A percentile compares a stretch with the other conserved stretches of the same genome.
Conservation (phyloP, 169 alveolate genomes). For the Cystoisospora suis region DNA sequence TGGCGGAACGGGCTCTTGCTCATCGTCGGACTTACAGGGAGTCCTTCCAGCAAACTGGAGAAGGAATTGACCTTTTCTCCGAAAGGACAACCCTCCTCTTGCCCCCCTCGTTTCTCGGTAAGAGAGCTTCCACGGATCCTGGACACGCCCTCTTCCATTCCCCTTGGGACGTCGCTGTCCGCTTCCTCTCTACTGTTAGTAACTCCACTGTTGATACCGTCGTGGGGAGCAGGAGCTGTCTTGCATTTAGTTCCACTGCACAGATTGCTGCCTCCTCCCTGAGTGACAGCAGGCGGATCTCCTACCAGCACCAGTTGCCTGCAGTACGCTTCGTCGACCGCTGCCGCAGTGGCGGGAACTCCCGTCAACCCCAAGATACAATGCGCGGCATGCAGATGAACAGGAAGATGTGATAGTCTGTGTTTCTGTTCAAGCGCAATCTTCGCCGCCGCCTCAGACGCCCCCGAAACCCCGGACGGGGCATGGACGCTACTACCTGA, state of each 20-base stretch:
- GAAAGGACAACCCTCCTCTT: neutral
- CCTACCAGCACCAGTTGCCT: constrained; percentile 23
- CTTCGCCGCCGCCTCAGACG: neutral
- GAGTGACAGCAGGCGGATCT: neutral
- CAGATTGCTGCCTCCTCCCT: too few species aligned
- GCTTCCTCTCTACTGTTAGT: too few species aligned
- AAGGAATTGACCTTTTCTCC: too few species aligned
- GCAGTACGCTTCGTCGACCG: constrained; percentile 43
- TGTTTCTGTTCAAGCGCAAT: neutral
- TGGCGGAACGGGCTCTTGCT: too few species aligned
- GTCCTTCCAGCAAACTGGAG: too few species aligned
- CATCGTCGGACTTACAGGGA: too few species aligned
- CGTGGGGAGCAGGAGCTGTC: too few species aligned
- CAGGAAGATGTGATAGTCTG: neutral
- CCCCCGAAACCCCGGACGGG: neutral
- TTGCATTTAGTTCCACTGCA: too few species aligned
- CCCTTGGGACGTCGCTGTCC: too few species aligned
- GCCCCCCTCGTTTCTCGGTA: neutral
- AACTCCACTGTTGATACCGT: too few species aligned
- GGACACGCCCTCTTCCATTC: neutral
- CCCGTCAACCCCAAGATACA: constrained; percentile 4
- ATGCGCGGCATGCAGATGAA: constrained; percentile 31
- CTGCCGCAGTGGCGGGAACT: neutral
- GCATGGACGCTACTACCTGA: neutral
- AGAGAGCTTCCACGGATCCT: neutral